phyloP scores from a whole-genome alignment of 352 stramenopile genomes.

The Globisporangium nagaii region DNA sequence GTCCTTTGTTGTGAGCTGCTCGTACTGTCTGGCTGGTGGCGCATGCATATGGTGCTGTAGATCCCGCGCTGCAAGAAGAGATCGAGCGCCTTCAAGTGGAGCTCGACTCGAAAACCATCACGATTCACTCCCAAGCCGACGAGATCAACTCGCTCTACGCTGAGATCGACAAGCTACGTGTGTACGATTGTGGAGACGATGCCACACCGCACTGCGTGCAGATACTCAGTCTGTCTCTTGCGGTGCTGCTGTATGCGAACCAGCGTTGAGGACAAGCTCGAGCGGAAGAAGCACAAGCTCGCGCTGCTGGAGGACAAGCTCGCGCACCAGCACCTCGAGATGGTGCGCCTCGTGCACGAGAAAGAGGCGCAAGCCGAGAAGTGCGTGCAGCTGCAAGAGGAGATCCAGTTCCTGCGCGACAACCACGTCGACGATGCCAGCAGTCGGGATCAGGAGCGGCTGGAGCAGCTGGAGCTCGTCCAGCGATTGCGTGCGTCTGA shows the following conservation, averaged over 20 bases:
- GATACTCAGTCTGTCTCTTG: not conserved
- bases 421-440: conserved; percentile 39
- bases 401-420: conserved; percentile 54
- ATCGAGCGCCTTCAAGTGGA: conserved; percentile 53
- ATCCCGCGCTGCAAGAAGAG: conserved; percentile 44
- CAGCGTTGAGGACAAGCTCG: conserved; percentile 30
- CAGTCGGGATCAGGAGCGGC: conserved; percentile 48
- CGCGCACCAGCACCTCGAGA: conserved; percentile 34
- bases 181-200: no score
- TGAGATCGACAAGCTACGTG: conserved; percentile 49
- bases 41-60: conserved; percentile 9
- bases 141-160: conserved; percentile 53
- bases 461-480: conserved; percentile 54
- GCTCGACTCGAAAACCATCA: conserved; percentile 44
- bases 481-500: conserved; percentile 42
- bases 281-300: conserved; percentile 31
- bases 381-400: conserved; percentile 34
- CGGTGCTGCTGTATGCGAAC: not conserved
- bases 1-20: no score
- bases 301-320: conserved; percentile 23
- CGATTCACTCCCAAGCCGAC: conserved; percentile 50
- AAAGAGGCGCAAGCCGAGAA: conserved; percentile 40
- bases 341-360: conserved; percentile 43
- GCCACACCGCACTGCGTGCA: no score
- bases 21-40: no score